A percentile compares a stretch with the other conserved stretches of the same genome.
Conservation (phyloP, 345 rosid genomes). For the Angophora floribunda region DNA sequence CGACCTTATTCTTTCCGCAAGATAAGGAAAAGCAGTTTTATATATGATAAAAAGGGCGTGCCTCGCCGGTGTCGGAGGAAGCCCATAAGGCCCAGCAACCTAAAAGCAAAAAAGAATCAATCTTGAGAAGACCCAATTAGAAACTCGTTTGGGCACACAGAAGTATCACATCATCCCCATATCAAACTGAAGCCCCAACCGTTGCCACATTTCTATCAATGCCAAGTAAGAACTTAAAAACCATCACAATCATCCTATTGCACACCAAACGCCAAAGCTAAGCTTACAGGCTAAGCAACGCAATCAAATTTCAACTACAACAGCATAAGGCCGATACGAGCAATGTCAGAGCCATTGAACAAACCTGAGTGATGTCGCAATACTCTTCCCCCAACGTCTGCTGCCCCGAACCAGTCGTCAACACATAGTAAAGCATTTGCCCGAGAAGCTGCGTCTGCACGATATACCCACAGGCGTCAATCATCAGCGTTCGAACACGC, state of each 20-base stretch:
- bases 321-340: background rate
- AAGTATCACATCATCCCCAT: background rate
- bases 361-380: conserved; percentile 92
- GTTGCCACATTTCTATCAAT: background rate
- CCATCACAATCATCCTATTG: background rate
- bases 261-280: background rate
- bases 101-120: background rate
- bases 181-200: background rate
- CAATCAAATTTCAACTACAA: background rate
- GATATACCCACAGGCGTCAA: background rate
- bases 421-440: conserved; percentile 81
- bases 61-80: conserved; percentile 94
- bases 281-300: background rate
- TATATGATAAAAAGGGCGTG: conserved; percentile 80
- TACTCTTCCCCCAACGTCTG: conserved; percentile 96
- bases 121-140: background rate
- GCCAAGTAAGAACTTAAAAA: background rate
- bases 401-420: conserved; percentile 92
- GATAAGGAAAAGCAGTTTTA: conserved; percentile 74
- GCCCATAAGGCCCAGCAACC: conserved; percentile 76
- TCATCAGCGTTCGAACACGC: background rate
- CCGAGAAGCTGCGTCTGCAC: conserved; percentile 76
- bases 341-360: background rate
- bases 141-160: background rate
- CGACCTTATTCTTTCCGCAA: conserved; percentile 85